A percentile compares a stretch with the other conserved stretches of the same genome.
phyloP scores from a whole-genome alignment of 108 stramenopile species.

The Mediolabrus comicus region DNA sequence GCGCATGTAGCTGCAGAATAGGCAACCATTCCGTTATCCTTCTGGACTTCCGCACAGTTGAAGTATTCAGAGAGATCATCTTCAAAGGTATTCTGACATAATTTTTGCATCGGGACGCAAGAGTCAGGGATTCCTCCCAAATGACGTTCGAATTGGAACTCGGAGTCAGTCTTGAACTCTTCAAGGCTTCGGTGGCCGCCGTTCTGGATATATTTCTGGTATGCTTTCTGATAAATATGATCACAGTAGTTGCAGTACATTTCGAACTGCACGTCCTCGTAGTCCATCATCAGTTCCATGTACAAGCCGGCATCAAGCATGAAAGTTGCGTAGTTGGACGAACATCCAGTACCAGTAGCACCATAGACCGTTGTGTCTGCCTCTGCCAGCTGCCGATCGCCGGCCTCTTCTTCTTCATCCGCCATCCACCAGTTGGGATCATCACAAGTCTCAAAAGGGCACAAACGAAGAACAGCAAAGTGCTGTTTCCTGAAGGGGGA shows the following conservation, averaged over 20 bases:
- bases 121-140: constrained; percentile 33
- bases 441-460: constrained; percentile 62
- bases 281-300: constrained; percentile 64
- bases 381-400: not conserved
- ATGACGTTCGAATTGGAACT: constrained; percentile 28
- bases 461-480: constrained; percentile 83
- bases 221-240: constrained; percentile 7
- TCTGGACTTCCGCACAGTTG: constrained; percentile 36
- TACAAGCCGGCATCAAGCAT: constrained; percentile 70
- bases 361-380: constrained; percentile 13
- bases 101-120: constrained; percentile 26
- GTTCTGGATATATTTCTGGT: constrained; percentile 14
- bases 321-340: constrained; percentile 72
- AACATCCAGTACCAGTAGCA: constrained; percentile 58
- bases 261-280: constrained; percentile 55
- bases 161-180: constrained; percentile 41
- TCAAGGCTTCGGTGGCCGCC: constrained; percentile 21
- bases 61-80: constrained; percentile 27
- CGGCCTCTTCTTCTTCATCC: not conserved
- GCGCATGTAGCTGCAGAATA: constrained; percentile 66
- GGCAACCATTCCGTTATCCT: constrained; percentile 37
- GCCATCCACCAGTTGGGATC: not conserved
- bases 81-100: constrained; percentile 6
- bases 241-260: constrained; percentile 62
- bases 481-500: constrained; percentile 63